These are phyloP conservation scores for Mollisia scopiformis DNA, from an alignment of 2,329 filamentous ascomycete species.

Conservation along the genomic window DNA sequence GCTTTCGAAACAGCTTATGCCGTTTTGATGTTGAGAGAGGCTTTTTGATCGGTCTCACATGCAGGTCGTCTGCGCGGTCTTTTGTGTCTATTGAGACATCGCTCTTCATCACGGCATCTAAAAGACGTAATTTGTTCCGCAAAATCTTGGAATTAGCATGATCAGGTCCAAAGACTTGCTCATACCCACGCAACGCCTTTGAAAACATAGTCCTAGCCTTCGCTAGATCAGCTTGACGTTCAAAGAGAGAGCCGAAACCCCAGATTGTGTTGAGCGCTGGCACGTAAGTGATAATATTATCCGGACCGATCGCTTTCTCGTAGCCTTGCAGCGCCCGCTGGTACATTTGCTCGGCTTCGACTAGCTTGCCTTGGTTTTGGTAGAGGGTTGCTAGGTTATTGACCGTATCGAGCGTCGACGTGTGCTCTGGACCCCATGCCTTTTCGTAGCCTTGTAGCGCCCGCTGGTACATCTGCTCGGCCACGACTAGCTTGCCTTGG, in stretches of 20 bases:
- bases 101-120: background rate
- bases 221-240: conserved; percentile 28
- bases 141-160: conserved; percentile 17
- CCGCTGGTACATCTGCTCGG: conserved; percentile 10
- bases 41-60: background rate
- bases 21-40: conserved; percentile 3
- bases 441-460: conserved; percentile 17
- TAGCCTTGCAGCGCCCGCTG: background rate
- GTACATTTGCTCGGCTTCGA: conserved; percentile 32
- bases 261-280: conserved; percentile 15
- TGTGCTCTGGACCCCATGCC: conserved; percentile 13
- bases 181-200: conserved; percentile 24
- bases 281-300: conserved; percentile 27
- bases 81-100: background rate
- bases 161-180: conserved; percentile 25
- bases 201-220: conserved; percentile 28
- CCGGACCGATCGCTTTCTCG: conserved; percentile 26
- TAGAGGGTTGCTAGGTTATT: conserved; percentile 33
- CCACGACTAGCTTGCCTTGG: conserved; percentile 1
- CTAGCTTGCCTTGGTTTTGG: conserved; percentile 27
- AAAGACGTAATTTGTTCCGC: conserved; percentile 14
- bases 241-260: conserved; percentile 29
- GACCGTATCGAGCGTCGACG: conserved; percentile 16
- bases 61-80: background rate
- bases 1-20: conserved; percentile 6